Conservation (phyloP, 139 green algal species). For the Chlorella sp. region DNA sequence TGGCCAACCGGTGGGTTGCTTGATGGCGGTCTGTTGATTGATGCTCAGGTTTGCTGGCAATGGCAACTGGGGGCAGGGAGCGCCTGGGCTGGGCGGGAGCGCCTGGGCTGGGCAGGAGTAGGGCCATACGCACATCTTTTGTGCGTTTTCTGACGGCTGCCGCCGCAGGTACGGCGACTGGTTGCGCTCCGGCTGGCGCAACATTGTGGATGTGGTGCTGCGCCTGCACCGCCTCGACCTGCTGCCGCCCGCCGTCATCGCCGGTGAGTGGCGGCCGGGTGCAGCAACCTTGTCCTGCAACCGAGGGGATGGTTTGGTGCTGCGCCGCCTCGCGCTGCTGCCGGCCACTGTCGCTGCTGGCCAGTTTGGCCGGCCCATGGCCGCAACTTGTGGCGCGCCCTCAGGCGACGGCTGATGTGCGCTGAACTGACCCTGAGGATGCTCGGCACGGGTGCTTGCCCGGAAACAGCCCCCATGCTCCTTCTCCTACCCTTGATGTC, state of each 20-base stretch:
- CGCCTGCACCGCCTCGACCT: constrained; percentile 83
- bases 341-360: too few relatives aligned
- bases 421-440: too few relatives aligned
- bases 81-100: not conserved
- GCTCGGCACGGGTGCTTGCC: too few relatives aligned
- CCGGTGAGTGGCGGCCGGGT: not conserved
- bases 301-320: too few relatives aligned
- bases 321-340: too few relatives aligned
- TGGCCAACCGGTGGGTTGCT: constrained; percentile 71
- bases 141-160: not conserved
- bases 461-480: too few relatives aligned
- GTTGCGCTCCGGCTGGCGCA: constrained; percentile 82
- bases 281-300: too few relatives aligned
- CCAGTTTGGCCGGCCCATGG: too few relatives aligned
- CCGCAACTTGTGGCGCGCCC: too few relatives aligned
- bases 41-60: not conserved
- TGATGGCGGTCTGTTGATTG: not conserved
- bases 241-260: constrained; percentile 63
- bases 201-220: constrained; percentile 87
- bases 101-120: not conserved
- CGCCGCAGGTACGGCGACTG: constrained; percentile 80
- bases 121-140: not conserved
- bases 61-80: not conserved
- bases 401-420: too few relatives aligned
- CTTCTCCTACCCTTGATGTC: too few relatives aligned